Evolutionary conservation across 108 stramenopile species (phyloP).

Genomic region (Nitzschia sp.): DNA sequence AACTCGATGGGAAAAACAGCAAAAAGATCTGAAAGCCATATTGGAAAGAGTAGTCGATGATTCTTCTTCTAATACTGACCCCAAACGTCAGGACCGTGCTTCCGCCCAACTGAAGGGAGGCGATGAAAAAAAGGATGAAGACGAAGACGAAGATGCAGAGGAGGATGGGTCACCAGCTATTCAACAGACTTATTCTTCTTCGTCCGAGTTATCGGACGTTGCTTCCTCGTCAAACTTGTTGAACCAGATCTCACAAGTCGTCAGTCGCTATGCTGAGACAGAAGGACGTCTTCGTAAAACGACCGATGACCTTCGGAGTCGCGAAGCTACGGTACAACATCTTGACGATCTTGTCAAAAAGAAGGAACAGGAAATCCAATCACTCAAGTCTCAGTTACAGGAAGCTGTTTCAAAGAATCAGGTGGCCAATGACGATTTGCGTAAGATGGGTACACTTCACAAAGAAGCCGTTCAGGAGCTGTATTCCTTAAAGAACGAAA

Average conservation of each 20-base stretch:
- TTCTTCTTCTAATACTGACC: background rate
- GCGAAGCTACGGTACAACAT: background rate
- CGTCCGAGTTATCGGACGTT: background rate
- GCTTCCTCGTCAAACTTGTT: background rate
- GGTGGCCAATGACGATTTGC: background rate
- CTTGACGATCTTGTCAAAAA: constrained; percentile 21
- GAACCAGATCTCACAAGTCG: background rate
- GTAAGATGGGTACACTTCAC: constrained; percentile 1
- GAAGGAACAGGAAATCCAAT: constrained; percentile 20
- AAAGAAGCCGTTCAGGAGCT: constrained; percentile 2
- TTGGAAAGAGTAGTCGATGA: constrained; percentile 3
- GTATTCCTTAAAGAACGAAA: background rate
- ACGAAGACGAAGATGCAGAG: too few relatives aligned
- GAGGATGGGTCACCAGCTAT: too few relatives aligned
- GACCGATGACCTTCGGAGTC: background rate
- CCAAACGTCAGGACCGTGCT: background rate
- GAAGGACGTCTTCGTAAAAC: background rate
- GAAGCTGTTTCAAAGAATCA: background rate
- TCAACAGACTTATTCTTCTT: background rate
- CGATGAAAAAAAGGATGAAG: background rate
- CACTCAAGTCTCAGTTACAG: background rate
- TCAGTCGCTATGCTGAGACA: background rate
- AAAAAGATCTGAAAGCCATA: constrained; percentile 11
- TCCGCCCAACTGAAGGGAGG: background rate
- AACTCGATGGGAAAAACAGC: background rate